Conservation (phyloP, 495 filamentous ascomycete genomes). For the Talaromyces proteolyticus region DNA sequence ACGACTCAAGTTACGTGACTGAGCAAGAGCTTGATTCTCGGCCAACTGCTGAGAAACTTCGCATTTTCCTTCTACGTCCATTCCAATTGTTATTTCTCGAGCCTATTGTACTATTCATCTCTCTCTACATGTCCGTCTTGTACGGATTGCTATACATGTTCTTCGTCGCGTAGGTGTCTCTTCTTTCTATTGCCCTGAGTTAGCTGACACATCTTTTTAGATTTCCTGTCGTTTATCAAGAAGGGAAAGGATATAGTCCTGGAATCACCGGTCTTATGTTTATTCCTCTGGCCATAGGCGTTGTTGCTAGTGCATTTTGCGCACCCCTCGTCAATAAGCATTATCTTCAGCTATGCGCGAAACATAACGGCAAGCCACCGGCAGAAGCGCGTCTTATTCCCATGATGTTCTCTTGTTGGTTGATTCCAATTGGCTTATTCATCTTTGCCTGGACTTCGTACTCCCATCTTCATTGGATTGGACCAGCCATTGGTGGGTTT, state of each 20-base stretch:
- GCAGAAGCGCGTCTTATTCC: conserved; percentile 72
- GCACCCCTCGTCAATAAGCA: conserved; percentile 70
- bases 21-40: conserved; percentile 67
- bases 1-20: conserved; percentile 58
- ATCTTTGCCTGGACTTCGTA: conserved; percentile 84
- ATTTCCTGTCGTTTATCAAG: conserved; percentile 73
- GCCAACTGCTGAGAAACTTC: conserved; percentile 54
- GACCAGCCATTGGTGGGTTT: conserved; percentile 65
- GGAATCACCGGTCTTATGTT: conserved; percentile 77
- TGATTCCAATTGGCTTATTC: conserved; percentile 70
- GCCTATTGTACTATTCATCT: conserved; percentile 72
- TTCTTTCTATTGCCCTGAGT: neutral
- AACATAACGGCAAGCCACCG: conserved; percentile 62
- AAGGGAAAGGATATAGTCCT: conserved; percentile 66
- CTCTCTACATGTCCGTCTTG: conserved; percentile 72
- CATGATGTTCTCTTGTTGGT: conserved; percentile 83
- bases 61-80: conserved; percentile 65
- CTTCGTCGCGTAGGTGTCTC: conserved; percentile 52
- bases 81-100: conserved; percentile 77
- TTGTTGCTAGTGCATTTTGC: conserved; percentile 57
- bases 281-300: conserved; percentile 65
- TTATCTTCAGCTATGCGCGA: conserved; percentile 56
- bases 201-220: conserved; percentile 23
- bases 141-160: conserved; percentile 82
- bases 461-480: conserved; percentile 58